Percentiles rank a stretch among this genome's conserved stretches.
Conservation (phyloP, 352 stramenopile species). For the Phytophthora pseudosyringae region DNA sequence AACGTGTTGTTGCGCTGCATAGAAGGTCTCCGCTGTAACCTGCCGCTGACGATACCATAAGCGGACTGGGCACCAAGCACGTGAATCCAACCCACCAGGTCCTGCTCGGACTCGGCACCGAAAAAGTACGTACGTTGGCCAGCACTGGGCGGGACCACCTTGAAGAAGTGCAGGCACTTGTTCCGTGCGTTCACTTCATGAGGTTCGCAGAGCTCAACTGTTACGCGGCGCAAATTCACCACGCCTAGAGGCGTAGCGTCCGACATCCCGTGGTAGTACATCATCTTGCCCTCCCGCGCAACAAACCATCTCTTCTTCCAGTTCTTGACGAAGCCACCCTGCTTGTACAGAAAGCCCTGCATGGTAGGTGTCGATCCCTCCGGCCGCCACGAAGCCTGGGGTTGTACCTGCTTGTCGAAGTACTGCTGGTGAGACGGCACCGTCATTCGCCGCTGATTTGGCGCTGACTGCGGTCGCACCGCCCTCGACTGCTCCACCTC, state of each 20-base stretch:
- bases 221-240: constrained; percentile 64
- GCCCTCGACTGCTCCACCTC: constrained; percentile 16
- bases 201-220: constrained; percentile 61
- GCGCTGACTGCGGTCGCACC: constrained; percentile 21
- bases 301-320: constrained; percentile 90
- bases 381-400: constrained; percentile 25
- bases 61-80: constrained; percentile 60
- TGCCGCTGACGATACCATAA: constrained; percentile 39
- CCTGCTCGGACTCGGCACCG: constrained; percentile 64
- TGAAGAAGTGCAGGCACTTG: constrained; percentile 72
- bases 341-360: constrained; percentile 80
- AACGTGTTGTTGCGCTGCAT: constrained; percentile 39
- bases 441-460: constrained; percentile 39
- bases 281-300: constrained; percentile 78
- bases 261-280: constrained; percentile 71
- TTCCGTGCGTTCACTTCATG: constrained; percentile 70
- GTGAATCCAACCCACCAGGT: constrained; percentile 79
- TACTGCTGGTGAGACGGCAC: constrained; percentile 21
- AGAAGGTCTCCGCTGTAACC: constrained; percentile 18
- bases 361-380: constrained; percentile 48
- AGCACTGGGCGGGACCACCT: constrained; percentile 60
- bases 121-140: constrained; percentile 80
- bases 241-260: constrained; percentile 74
- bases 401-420: constrained; percentile 20
- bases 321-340: constrained; percentile 84